Base-by-base conservation (phyloP, 495 filamentous ascomycete species). In the Penicillium atrosanguineum region DNA sequence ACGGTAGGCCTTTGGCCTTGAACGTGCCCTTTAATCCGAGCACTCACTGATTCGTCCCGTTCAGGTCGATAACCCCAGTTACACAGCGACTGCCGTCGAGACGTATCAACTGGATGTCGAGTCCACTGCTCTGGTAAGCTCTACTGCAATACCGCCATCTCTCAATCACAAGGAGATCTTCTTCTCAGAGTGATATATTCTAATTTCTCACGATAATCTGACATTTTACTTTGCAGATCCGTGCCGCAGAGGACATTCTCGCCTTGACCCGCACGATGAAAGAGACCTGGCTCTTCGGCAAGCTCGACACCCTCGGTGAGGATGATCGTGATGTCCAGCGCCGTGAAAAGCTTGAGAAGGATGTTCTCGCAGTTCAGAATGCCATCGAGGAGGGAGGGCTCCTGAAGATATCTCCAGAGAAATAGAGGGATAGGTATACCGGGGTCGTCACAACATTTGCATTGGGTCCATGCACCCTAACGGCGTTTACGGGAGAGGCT, bases 251-350 rank as follows among this genome's bases (percentile, higher is more conserved):
- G 67, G 85, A 90, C 46, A 65, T 87, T 19, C 72, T 87, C 36
- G 72, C 77, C 11, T 62, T 90, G 14, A 86, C 80, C 29, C 78
- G 86, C 14, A 69, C 74, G 7, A 71, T 90, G 72, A 87, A 89
- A 67, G 87, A 90, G 59, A 76, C 81, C n/a, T 90, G 87, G 87
- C 71, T 89, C 21, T 88, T 87, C 59, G 87, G 87, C 15, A 79
- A 84, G 53, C 72, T 89, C n/a, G 71, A 87, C 20, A 86, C 84
- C 0, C 63, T 88, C 8, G 81, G 80, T 18, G 76, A 78, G 60
- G 65, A 75, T 39, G 68, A 75, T 41, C 65, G 69, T 34, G 75
- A 78, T 47, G 53, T 69, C 3, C 53, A 67, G 53, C 69, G 75
- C 2, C 52, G 68, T 6, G 70, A 79, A 61, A 72, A 75, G 60